Conservation (phyloP, 2,329 filamentous ascomycete species). For the Purpureocillium takamizusanense region DNA sequence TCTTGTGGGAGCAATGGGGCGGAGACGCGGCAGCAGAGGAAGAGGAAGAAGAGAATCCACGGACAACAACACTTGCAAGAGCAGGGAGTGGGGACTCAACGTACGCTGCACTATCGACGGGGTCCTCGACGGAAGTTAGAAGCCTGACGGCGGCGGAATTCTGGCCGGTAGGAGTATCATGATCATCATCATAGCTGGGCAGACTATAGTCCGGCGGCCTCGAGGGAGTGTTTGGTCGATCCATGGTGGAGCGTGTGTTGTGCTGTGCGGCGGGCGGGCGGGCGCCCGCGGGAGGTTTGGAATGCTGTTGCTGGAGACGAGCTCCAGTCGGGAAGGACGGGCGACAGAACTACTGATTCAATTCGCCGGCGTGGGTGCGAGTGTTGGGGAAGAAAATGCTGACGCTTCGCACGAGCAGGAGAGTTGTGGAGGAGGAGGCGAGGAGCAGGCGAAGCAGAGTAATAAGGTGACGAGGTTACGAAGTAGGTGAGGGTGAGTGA, state of each 20-base stretch:
- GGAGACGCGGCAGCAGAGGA: not conserved
- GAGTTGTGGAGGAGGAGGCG: too few relatives aligned
- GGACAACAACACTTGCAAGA: not conserved
- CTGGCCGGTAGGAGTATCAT: slow-evolving; percentile 35
- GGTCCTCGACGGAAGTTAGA: slow-evolving; percentile 54
- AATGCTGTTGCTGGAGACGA: slow-evolving; percentile 12
- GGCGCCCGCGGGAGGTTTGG: slow-evolving; percentile 7
- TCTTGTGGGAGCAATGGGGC: not conserved
- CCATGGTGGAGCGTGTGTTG: slow-evolving; percentile 26
- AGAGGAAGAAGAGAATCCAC: not conserved
- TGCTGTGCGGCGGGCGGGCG: too few relatives aligned
- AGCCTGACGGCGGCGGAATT: slow-evolving; percentile 48
- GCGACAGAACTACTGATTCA: too few relatives aligned
- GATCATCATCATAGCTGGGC: slow-evolving; percentile 47
- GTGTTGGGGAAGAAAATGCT: too few relatives aligned
- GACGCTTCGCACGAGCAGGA: too few relatives aligned
- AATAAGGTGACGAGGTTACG: too few relatives aligned
- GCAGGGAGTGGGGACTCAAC: slow-evolving; percentile 25
- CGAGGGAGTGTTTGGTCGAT: slow-evolving; percentile 39
- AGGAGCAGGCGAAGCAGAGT: too few relatives aligned
- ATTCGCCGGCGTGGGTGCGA: too few relatives aligned
- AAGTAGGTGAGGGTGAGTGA: too few relatives aligned
- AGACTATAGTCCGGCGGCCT: slow-evolving; percentile 50
- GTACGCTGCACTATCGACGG: slow-evolving; percentile 42
- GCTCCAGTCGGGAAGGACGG: too few relatives aligned